These are phyloP conservation scores for Colletotrichum phormii DNA, from an alignment of 2,329 filamentous ascomycete genomes.

Conservation along the genomic window DNA sequence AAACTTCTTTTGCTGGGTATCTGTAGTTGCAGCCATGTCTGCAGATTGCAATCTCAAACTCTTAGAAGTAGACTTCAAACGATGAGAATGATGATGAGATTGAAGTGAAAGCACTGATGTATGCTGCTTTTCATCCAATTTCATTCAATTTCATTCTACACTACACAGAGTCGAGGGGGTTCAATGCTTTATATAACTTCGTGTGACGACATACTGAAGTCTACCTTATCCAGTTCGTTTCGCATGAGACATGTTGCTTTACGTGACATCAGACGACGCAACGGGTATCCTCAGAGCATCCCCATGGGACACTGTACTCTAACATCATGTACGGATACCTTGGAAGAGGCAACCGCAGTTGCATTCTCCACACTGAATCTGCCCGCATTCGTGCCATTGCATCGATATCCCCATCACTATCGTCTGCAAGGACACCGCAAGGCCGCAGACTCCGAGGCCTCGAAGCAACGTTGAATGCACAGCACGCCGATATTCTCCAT, in stretches of 20 bases:
- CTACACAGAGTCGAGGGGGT: not conserved
- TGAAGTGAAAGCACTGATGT: not conserved
- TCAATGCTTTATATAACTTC: slow-evolving; percentile 2
- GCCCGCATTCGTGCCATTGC: not conserved
- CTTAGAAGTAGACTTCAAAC: no score
- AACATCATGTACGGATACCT: not conserved
- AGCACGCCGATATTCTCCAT: no score
- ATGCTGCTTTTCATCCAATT: not conserved
- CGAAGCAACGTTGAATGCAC: no score
- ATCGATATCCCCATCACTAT: not conserved
- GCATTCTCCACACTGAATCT: not conserved
- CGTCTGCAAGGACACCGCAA: no score
- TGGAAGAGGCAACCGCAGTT: not conserved
- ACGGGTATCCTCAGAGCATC: not conserved
- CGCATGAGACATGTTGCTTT: slow-evolving; percentile 10
- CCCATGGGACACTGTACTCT: not conserved
- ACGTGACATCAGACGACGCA: slow-evolving; percentile 16
- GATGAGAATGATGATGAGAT: no score
- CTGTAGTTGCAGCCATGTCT: slow-evolving; percentile 37
- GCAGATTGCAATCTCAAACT: not conserved
- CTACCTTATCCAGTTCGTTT: slow-evolving; percentile 6
- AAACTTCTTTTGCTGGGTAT: slow-evolving; percentile 48
- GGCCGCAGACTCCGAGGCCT: no score
- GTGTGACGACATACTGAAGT: not conserved
- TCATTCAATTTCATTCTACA: not conserved